These are phyloP conservation scores for Papiliotrema nemorosa DNA, from an alignment of 1,284 basidiomycete species.

Conservation along the genomic window DNA sequence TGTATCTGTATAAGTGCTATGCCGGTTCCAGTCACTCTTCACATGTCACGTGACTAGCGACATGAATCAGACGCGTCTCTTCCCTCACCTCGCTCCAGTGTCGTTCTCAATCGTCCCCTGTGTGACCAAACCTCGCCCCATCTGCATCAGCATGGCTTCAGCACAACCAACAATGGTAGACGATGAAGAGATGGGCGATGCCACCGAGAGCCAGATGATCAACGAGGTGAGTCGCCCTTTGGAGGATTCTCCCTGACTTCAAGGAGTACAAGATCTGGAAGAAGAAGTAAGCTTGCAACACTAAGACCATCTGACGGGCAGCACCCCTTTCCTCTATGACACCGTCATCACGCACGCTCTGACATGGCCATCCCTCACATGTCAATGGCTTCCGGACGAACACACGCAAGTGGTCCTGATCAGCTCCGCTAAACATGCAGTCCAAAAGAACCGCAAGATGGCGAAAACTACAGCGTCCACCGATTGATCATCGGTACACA, in stretches of 20 bases:
- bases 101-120: too few relatives aligned
- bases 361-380: slow-evolving; percentile 96
- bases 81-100: too few relatives aligned
- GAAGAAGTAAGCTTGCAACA: slow-evolving; percentile 61
- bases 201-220: slow-evolving; percentile 75
- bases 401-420: slow-evolving; percentile 65
- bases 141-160: slow-evolving; percentile 32
- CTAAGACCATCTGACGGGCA: slow-evolving; percentile 7
- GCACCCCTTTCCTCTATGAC: slow-evolving; percentile 92
- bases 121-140: too few relatives aligned
- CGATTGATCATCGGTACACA: slow-evolving; percentile 95
- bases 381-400: slow-evolving; percentile 98
- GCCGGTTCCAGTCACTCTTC: too few relatives aligned
- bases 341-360: slow-evolving; percentile 95
- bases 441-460: slow-evolving; percentile 58
- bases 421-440: slow-evolving; percentile 7
- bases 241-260: slow-evolving; percentile 5
- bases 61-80: too few relatives aligned
- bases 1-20: background rate
- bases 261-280: slow-evolving; percentile 62
- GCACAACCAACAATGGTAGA: slow-evolving; percentile 50
- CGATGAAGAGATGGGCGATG: slow-evolving; percentile 61
- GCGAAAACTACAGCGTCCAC: slow-evolving; percentile 85
- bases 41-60: too few relatives aligned
- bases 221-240: slow-evolving; percentile 67